These are phyloP conservation scores for Scheffersomyces parashehatae DNA, from an alignment of 1,139 yeast species.

Conservation along the genomic window DNA sequence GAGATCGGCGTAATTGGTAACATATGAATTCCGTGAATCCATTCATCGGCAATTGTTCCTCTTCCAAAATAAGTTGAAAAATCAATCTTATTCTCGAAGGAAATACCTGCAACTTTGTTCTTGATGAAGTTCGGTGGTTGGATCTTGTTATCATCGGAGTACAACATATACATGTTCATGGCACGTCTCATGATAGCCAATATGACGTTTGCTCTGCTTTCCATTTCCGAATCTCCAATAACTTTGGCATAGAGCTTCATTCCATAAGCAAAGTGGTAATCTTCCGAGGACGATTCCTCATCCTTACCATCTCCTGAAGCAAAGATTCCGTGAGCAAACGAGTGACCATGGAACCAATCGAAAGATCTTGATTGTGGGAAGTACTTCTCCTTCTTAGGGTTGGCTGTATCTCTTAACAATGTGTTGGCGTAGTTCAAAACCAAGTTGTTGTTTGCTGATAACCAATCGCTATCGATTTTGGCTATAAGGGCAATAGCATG, in stretches of 20 bases:
- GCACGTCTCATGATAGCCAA: constrained; percentile 43
- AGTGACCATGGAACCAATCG: constrained; percentile 51
- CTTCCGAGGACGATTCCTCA: constrained; percentile 49
- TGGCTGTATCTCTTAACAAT: constrained; percentile 43
- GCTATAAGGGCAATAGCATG: constrained; percentile 71
- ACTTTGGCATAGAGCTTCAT: constrained; percentile 42
- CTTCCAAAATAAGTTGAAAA: constrained; percentile 48
- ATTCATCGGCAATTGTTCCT: constrained; percentile 43
- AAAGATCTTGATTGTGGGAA: constrained; percentile 46
- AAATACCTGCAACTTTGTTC: constrained; percentile 48
- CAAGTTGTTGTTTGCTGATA: constrained; percentile 24
- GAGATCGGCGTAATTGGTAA: constrained; percentile 47
- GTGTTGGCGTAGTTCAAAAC: constrained; percentile 35
- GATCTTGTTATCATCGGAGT: constrained; percentile 36
- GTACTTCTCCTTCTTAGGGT: constrained; percentile 34
- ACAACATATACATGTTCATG: constrained; percentile 47
- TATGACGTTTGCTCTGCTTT: constrained; percentile 41
- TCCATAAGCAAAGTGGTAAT: constrained; percentile 46
- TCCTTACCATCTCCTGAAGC: constrained; percentile 50
- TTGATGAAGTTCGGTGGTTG: constrained; percentile 39
- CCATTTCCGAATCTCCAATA: constrained; percentile 35
- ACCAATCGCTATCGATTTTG: constrained; percentile 49
- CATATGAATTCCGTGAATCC: constrained; percentile 53
- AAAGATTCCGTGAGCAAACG: constrained; percentile 48
- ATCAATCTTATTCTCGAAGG: constrained; percentile 47